Conservation (phyloP, 805 yeast genomes). For the Ogataea pini region DNA sequence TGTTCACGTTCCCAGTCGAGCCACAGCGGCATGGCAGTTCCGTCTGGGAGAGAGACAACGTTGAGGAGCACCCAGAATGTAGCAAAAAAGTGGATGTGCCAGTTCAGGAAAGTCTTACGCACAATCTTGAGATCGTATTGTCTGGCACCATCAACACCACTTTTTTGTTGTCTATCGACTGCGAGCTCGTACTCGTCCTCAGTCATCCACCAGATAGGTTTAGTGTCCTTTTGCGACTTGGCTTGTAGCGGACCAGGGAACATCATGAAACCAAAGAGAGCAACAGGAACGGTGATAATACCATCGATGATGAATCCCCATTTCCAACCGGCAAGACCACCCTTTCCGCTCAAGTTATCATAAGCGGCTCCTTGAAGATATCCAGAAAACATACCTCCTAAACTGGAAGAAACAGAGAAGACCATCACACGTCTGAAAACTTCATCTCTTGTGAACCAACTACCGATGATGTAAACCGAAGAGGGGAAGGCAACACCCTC, state of each 20-base stretch:
- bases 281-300: conserved; percentile 56
- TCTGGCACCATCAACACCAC: conserved; percentile 35
- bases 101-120: conserved; percentile 49
- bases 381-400: conserved; percentile 47
- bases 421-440: conserved; percentile 43
- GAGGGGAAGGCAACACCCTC: conserved; percentile 46
- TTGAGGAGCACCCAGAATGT: conserved; percentile 48
- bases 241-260: conserved; percentile 51
- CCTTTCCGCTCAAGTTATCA: conserved; percentile 40
- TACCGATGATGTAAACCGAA: conserved; percentile 40
- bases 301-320: conserved; percentile 70
- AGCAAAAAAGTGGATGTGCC: conserved; percentile 59
- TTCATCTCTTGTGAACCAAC: conserved; percentile 47
- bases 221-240: conserved; percentile 21
- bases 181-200: conserved; percentile 37
- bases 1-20: conserved; percentile 31
- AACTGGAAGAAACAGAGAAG: conserved; percentile 40
- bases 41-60: conserved; percentile 43
- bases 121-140: conserved; percentile 38
- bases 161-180: conserved; percentile 41
- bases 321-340: conserved; percentile 63
- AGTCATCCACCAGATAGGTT: conserved; percentile 32
- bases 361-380: conserved; percentile 47
- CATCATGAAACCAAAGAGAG: conserved; percentile 52
- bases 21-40: conserved; percentile 43